Base-by-base conservation (phyloP, 2,329 filamentous ascomycete genomes). In the Epichloe uncinata region DNA sequence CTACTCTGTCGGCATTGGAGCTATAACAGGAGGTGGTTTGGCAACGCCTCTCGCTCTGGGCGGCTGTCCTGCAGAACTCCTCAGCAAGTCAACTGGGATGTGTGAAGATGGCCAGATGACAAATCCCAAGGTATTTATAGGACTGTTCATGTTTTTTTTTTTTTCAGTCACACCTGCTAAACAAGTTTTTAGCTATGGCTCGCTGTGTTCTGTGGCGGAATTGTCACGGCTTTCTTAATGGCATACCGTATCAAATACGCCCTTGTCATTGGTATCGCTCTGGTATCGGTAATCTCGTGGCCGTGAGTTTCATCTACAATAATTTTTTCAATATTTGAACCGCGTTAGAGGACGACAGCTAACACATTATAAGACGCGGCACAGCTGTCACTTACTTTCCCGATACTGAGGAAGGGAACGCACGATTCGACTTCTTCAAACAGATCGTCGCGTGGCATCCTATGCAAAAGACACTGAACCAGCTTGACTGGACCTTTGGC, bases 181-280 rank as follows among this genome's bases (percentile, higher is more conserved):
- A 37, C 2, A 13, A 16, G 15, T 22, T 3, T 38, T 30, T 52
- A 82, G 79, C 71, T 94, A 74, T 95, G 89, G 89, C 78, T 94
- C 49, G 89, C 86, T 11, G 84, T 95, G 55, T 82, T 88, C 61
- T 80, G 83, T 49, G 87, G 89, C 13, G 87, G 87, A 35, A 73
- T 95, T 43, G 65, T 94, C 37, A 91, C 87, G 0, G 81, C 85
- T 5, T 77, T 91, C 56, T 78, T 95, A 66, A 88, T 88, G 84
- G 77, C 84, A 16, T 89, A 84, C 63, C 78, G 82, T 38, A 73
- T 87, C 66, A 87, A 87, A 62, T 82, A 83, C 49, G 82, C 84
- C 45, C 85, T 89, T 53, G 78, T 88, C 49, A 77, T 84, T 22
- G 85, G 85, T 2, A 87, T 89, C 49, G 69, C 78, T 9, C 68